Base-by-base conservation (phyloP, 352 stramenopile genomes). In the Phytophthora pinifolia region DNA sequence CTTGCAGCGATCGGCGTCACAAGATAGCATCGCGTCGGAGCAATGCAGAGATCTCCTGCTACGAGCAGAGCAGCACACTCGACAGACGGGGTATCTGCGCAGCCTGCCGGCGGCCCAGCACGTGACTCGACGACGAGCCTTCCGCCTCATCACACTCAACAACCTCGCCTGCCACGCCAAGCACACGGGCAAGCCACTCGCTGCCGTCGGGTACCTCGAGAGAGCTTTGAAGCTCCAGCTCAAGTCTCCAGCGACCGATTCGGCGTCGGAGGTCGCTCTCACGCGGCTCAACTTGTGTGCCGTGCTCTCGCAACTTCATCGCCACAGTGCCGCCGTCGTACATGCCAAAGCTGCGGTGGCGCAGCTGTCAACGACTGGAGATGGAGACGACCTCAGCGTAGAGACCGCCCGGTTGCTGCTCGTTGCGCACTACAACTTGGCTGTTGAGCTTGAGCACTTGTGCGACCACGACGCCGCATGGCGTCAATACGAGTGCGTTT, bases 141-240 rank as follows among this genome's bases (percentile, higher is more conserved):
- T 89, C 6, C 74, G 74, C 8, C 61, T 83, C 13, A 54, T 85
- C 30, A 76, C 65, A 9, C 70, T 89, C 59, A 89, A 89, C 52
- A 89, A 89, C 57, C 65, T 89, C 15, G 74, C 79, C 9, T 89
- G 79, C 38, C 82, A 74, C 53, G 53, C 76, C 41, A 80, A 79
- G 34, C 64, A 81, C 36, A 54, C 47, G 9, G 46, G 59, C 9
- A 80, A 74, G 57, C 72, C 77, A 0, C 52, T 81, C 14, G 51
- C 39, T 0, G 77, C 77, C 9, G 68, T 88, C 22, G 35, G 38
- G 0, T 82, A 65, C 15, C 59, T 88, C 18, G 74, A 88, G 43
- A 68, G 69, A 43, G 62, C 54, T 3, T 65, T 88, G 17, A 70
- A 75, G 39, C 59, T 88, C 1, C 74, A 88, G 55, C 43, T 73